A percentile compares a stretch with the other conserved stretches of the same genome.
Conservation (phyloP, 169 alveolate genomes). For the Blepharisma undulans region DNA sequence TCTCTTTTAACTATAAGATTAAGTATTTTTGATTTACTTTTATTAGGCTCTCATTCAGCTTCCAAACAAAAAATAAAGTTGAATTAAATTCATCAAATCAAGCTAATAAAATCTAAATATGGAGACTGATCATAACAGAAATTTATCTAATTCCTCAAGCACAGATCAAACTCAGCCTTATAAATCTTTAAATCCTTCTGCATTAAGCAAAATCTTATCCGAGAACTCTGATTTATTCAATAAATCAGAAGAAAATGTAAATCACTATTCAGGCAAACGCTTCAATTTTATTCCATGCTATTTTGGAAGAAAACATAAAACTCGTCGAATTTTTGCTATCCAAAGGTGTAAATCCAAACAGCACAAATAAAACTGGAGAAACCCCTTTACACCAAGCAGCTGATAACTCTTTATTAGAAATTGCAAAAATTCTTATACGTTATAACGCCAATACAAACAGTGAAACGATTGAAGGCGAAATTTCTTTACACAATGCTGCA, state of each 20-base stretch:
- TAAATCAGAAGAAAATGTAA: neutral
- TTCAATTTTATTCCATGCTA: neutral
- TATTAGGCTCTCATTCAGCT: no score
- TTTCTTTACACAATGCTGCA: slow-evolving; percentile 19
- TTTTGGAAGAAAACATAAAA: neutral
- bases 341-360: slow-evolving; percentile 40
- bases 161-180: neutral
- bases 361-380: slow-evolving; percentile 43
- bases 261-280: neutral
- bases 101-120: no score
- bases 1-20: no score
- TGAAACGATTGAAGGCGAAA: slow-evolving; percentile 12
- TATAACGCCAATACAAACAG: slow-evolving; percentile 47
- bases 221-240: neutral
- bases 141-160: neutral
- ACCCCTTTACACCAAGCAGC: slow-evolving; percentile 57
- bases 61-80: no score
- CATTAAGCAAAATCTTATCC: neutral
- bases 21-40: no score
- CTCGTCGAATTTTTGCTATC: slow-evolving; percentile 2
- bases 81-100: no score
- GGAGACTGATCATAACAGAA: neutral
- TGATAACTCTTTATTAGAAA: slow-evolving; percentile 30
- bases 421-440: slow-evolving; percentile 33
- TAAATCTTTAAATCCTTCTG: neutral